Conservation (phyloP, 139 green algal genomes). For the Mesostigma viride region DNA sequence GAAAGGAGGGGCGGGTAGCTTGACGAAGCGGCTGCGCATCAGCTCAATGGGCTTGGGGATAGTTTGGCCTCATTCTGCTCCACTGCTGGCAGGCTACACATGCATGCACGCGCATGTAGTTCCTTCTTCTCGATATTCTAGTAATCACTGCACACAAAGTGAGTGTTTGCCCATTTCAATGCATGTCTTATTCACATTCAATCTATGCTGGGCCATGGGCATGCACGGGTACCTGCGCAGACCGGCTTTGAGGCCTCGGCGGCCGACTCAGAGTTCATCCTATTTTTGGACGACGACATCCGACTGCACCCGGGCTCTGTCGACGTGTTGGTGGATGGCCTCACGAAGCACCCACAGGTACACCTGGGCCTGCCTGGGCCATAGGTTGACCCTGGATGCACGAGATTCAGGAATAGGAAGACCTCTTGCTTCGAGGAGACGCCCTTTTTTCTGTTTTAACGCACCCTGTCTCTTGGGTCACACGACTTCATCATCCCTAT, state of each 20-base stretch:
- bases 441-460: background rate
- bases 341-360: conserved; percentile 46
- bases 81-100: background rate
- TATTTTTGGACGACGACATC: conserved; percentile 91
- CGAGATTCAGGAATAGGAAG: background rate
- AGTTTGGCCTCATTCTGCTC: background rate
- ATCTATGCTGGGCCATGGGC: background rate
- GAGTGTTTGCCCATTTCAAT: background rate
- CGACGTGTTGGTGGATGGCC: conserved; percentile 39
- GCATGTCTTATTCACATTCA: background rate
- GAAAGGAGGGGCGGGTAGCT: too few species aligned
- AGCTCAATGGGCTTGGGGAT: too few species aligned
- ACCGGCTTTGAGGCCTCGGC: conserved; percentile 6
- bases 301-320: conserved; percentile 53
- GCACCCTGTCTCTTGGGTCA: background rate
- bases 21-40: too few species aligned
- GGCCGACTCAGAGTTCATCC: conserved; percentile 46
- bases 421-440: background rate
- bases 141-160: background rate
- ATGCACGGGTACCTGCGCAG: conserved; percentile 2
- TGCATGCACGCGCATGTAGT: background rate
- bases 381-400: conserved; percentile 4
- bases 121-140: background rate
- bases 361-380: background rate
- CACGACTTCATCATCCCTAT: background rate